Evolutionary conservation across 768 basidiomycete species (phyloP).

Genomic region (Gyrodon lividus): DNA sequence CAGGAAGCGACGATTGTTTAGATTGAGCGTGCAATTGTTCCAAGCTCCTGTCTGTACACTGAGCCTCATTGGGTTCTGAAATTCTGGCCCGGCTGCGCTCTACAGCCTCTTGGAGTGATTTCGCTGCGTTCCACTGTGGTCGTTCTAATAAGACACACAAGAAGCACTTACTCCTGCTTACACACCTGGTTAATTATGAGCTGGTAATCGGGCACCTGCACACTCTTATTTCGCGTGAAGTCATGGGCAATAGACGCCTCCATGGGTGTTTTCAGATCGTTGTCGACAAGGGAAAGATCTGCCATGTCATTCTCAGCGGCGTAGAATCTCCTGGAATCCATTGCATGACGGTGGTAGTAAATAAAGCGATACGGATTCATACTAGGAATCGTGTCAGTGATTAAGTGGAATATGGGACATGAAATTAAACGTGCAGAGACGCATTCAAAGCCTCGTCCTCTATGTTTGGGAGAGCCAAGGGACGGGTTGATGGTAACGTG

Average conservation of each 20-base stretch:
- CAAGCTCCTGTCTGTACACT: slow-evolving; percentile 1
- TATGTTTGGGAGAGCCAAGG: slow-evolving; percentile 26
- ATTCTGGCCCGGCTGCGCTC: slow-evolving; percentile 5
- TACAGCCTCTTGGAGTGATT: slow-evolving; percentile 31
- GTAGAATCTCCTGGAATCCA: slow-evolving; percentile 63
- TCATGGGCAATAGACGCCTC: slow-evolving; percentile 36
- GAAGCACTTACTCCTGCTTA: not conserved
- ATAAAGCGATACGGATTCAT: slow-evolving; percentile 34
- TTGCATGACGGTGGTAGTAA: slow-evolving; percentile 54
- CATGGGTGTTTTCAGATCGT: slow-evolving; percentile 22
- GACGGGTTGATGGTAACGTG: slow-evolving; percentile 14
- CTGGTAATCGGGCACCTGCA: slow-evolving; percentile 21
- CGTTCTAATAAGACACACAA: not conserved
- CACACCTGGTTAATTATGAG: slow-evolving; percentile 43
- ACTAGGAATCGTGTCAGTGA: slow-evolving; percentile 12
- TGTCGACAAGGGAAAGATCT: slow-evolving; percentile 15
- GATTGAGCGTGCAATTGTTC: not conserved
- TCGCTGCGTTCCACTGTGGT: slow-evolving; percentile 46
- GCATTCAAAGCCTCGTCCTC: slow-evolving; percentile 34
- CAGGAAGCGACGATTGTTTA: not conserved
- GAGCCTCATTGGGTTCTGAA: not conserved
- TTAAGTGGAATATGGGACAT: not conserved
- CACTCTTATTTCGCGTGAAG: slow-evolving; percentile 31
- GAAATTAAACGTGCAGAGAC: slow-evolving; percentile 12
- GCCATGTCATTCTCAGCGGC: slow-evolving; percentile 41